Evolutionary conservation across 768 basidiomycete species (phyloP), one percentile per base, ranked within the genome.

Genomic region (Rhodocollybia butyracea): DNA sequence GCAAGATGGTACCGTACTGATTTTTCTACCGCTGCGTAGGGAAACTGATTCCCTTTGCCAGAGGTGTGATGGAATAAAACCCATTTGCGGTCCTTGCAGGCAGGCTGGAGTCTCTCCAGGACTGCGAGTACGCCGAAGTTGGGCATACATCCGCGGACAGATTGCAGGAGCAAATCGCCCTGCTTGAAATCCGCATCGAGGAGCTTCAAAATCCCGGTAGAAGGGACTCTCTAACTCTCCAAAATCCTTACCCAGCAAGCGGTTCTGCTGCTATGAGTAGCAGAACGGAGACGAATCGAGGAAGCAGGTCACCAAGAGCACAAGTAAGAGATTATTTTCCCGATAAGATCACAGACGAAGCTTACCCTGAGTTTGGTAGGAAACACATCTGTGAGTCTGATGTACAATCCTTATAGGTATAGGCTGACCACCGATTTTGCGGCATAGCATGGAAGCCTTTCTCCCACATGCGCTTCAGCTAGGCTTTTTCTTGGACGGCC

Each of bases 51-150:
- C 27, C 30, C 27, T 22, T 31, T 34, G 17, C n/a, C 43, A 78
- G 76, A 67, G 69, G 55, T 78, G 76, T 41, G 76, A 78, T 56
- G 74, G 76, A 5, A 47, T 47, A 5, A 67, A 68, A 36, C 76
- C 76, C 0, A 62, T 68, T 3, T 78, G 76, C 46, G 66, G 67
- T 6, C 77, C 70, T 41, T 78, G 76, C 58, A 59, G n/a, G 64
- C n/a, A 63, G 70, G 5, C 15, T 69, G 0, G 65, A 71, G 39
- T 63, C 73, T 15, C 56, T 51, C 6, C 73, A 69, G 7, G 76
- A 78, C 43, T 78, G 76, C 54, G 75, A 78, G 62, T 78, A 78
- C 51, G 69, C 70, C 1, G 77, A 76, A 36, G 69, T 66, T 4
- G 71, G 68, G 5, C 70, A 69, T 27, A 67, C 77, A 0, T 62